Conservation (phyloP, 2,329 filamentous ascomycete genomes). For the Lasiodiplodia citricola region DNA sequence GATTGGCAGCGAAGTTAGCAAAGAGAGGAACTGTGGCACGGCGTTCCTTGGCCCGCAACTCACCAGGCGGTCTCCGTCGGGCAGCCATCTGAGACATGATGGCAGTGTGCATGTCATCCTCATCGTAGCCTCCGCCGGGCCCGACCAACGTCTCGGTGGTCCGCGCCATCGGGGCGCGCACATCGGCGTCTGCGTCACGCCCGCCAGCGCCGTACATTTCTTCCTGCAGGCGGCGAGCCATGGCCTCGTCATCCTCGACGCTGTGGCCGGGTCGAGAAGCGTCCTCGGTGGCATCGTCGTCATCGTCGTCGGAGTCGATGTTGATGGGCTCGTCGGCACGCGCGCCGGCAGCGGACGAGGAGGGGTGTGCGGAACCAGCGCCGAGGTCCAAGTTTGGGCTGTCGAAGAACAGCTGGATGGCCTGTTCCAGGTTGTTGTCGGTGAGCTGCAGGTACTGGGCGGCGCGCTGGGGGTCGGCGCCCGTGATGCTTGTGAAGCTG, state of each 20-base stretch:
- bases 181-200: constrained; percentile 58
- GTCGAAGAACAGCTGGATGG: constrained; percentile 88
- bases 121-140: constrained; percentile 62
- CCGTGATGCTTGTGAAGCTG: constrained; percentile 83
- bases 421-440: constrained; percentile 82
- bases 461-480: constrained; percentile 73
- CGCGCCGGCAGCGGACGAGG: constrained; percentile 37
- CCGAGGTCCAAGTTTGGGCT: constrained; percentile 73
- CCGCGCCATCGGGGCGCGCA: constrained; percentile 88
- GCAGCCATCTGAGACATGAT: constrained; percentile 67
- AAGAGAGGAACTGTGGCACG: not conserved
- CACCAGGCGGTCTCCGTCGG: constrained; percentile 37
- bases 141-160: constrained; percentile 91
- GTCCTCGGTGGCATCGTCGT: constrained; percentile 47
- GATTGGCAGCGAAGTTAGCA: not conserved
- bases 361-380: constrained; percentile 41
- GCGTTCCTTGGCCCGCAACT: not conserved
- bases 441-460: constrained; percentile 83
- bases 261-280: constrained; percentile 32
- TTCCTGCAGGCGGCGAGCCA: constrained; percentile 89
- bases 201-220: constrained; percentile 73
- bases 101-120: constrained; percentile 63
- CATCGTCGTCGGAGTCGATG: constrained; percentile 78
- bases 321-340: constrained; percentile 63
- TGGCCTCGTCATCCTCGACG: constrained; percentile 84